These are phyloP conservation scores for Lanmaoa rubissima DNA, from an alignment of 768 basidiomycete species.

Conservation along the genomic window DNA sequence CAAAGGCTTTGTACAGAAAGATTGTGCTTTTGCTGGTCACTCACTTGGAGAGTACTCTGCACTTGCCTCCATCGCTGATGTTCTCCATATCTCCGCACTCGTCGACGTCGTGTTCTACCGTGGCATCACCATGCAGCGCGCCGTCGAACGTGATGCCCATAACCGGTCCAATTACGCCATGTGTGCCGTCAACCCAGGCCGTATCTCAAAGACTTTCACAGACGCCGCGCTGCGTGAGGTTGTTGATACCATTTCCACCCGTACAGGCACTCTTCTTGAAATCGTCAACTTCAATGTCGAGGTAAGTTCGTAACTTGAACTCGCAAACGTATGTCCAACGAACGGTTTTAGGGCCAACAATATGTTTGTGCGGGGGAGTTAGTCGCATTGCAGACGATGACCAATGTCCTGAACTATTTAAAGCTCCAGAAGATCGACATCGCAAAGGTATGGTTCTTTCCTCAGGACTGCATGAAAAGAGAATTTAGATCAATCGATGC, in stretches of 20 bases:
- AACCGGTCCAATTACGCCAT: slow-evolving; percentile 97
- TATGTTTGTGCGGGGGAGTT: slow-evolving; percentile 99
- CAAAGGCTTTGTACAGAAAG: slow-evolving; percentile 84
- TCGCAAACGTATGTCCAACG: neutral
- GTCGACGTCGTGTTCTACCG: slow-evolving; percentile 99
- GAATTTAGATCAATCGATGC: neutral
- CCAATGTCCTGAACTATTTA: slow-evolving; percentile 94
- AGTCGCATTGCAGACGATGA: slow-evolving; percentile 87
- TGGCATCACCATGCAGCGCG: slow-evolving; percentile 99
- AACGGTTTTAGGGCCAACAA: slow-evolving; percentile 81
- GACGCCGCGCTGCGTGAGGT: slow-evolving; percentile 96
- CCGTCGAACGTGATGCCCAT: slow-evolving; percentile 91
- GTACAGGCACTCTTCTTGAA: slow-evolving; percentile 82
- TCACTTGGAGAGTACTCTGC: slow-evolving; percentile 99
- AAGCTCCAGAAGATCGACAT: slow-evolving; percentile 97
- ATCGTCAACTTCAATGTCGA: slow-evolving; percentile 97
- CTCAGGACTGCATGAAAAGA: neutral
- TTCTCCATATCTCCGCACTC: slow-evolving; percentile 90
- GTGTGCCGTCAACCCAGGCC: slow-evolving; percentile 98
- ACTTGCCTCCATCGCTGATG: slow-evolving; percentile 95
- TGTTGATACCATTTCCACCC: slow-evolving; percentile 82
- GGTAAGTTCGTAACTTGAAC: slow-evolving; percentile 40
- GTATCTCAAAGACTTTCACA: slow-evolving; percentile 91
- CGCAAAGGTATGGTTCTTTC: slow-evolving; percentile 53
- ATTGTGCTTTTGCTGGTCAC: slow-evolving; percentile 95